Evolutionary conservation across 2,329 filamentous ascomycete genomes (phyloP).

Genomic region (Cladorrhinum sp.): DNA sequence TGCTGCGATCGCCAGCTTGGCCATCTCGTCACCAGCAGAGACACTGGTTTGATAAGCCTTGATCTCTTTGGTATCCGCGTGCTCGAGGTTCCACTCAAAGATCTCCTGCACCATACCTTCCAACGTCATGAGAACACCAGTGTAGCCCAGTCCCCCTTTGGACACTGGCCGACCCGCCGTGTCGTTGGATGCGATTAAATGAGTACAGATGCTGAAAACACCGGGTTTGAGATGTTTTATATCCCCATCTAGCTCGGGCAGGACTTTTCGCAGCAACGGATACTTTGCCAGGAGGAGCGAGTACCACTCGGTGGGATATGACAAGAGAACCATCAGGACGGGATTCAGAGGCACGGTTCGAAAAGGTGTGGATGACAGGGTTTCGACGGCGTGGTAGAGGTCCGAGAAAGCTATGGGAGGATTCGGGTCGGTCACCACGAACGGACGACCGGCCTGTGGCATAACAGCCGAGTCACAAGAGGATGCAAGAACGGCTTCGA

Average conservation of each 20-base stretch:
- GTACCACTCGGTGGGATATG: conserved; percentile 39
- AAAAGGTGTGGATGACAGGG: conserved; percentile 37
- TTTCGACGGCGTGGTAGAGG: conserved; percentile 35
- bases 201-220: conserved; percentile 41
- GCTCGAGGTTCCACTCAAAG: conserved; percentile 42
- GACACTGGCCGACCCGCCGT: conserved; percentile 32
- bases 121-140: conserved; percentile 37
- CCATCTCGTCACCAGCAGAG: conserved; percentile 39
- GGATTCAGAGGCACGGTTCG: conserved; percentile 33
- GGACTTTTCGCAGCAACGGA: conserved; percentile 28
- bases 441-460: conserved; percentile 39
- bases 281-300: conserved; percentile 30
- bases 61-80: conserved; percentile 23
- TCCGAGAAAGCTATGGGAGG: conserved; percentile 39
- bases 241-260: conserved; percentile 36
- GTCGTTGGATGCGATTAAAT: conserved; percentile 37
- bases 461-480: conserved; percentile 10
- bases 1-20: conserved; percentile 24
- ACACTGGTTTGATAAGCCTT: conserved; percentile 39
- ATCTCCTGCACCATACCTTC: conserved; percentile 41
- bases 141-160: conserved; percentile 40
- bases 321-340: conserved; percentile 35
- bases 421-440: conserved; percentile 42
- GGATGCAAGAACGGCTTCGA: conserved; percentile 38
- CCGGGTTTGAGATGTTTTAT: conserved; percentile 38